Evolutionary conservation across 768 basidiomycete genomes (phyloP), one percentile per base, ranked within the genome.

Genomic region (Lactifluus volemus): DNA sequence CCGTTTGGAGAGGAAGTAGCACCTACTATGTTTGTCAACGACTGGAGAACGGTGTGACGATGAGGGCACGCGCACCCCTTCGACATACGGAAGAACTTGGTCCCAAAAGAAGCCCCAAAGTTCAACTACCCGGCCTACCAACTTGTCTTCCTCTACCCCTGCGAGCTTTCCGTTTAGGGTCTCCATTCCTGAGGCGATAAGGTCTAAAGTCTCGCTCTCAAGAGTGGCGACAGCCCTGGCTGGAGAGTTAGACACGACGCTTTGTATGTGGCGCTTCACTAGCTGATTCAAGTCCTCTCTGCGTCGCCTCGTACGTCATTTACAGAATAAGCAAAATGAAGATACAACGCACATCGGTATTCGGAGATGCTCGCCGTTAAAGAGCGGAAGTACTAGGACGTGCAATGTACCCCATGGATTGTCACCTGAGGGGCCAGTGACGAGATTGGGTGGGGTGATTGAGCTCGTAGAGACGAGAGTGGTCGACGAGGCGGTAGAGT

Each of bases 51-150:
- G 74, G 21, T 77, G 61, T 19, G 74, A 74, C 14, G 1, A 76
- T 60, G 29, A 76, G 68, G 55, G 75, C 75, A 29, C 10, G 78
- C 85, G 69, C 67, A 92, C 90, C 57, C 89, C 91, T 79, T 93
- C 91, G 38, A 92, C 77, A 69, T 93, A 94, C 8, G 91, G 88
- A 7, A 94, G 75, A 30, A 93, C 85, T 62, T 89, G 85, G 67
- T 88, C 88, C 88, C 90, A 96, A 73, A 97, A 97, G 77, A 96
- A 95, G 14, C 80, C 82, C 93, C 94, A 98, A 17, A 89, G 79
- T 67, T 95, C 92, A 2, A 93, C 89, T 17, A 96, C 79, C 32
- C 91, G 79, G 5, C 77, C 76, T 5, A 95, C 75, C 15, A 98
- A 77, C 68, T 86, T 83, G 42, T 87, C 85, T 47, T 95, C 93